Percentiles rank a stretch among this genome's conserved stretches.
Conservation (phyloP, 2,329 filamentous ascomycete genomes). For the Beauveria scarabaeidicola region DNA sequence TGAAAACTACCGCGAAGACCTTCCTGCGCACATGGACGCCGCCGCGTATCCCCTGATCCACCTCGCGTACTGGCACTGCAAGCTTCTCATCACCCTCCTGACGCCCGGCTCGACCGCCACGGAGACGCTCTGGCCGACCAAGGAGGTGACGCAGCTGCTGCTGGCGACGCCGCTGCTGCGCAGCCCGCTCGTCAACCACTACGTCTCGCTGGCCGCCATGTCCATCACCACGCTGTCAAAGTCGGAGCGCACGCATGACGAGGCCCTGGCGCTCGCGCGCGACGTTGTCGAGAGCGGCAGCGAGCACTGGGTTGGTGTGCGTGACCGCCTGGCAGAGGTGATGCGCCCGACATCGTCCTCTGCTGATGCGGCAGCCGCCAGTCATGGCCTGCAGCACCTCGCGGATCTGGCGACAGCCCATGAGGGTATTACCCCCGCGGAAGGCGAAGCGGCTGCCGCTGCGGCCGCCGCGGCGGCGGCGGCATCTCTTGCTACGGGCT, state of each 20-base stretch:
- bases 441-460: constrained; percentile 15
- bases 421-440: constrained; percentile 22
- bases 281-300: constrained; percentile 45
- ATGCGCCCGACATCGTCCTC: constrained; percentile 28
- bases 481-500: constrained; percentile 27
- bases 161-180: constrained; percentile 44
- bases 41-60: constrained; percentile 48
- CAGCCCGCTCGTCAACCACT: constrained; percentile 60
- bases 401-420: constrained; percentile 47
- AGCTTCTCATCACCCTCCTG: constrained; percentile 54
- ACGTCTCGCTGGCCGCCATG: constrained; percentile 50
- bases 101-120: constrained; percentile 45
- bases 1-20: constrained; percentile 57
- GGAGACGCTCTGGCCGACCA: constrained; percentile 52
- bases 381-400: constrained; percentile 50
- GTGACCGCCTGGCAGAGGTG: constrained; percentile 32
- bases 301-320: constrained; percentile 49
- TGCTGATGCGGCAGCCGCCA: constrained; percentile 30
- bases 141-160: constrained; percentile 50
- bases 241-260: constrained; percentile 45
- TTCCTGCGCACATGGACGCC: constrained; percentile 49
- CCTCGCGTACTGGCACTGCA: constrained; percentile 62
- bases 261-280: constrained; percentile 46
- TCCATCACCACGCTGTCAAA: constrained; percentile 53
- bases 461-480: constrained; percentile 24